Base-by-base conservation (phyloP, 129 eudicot species). In the Chrysanthemum lavandulifolium region DNA sequence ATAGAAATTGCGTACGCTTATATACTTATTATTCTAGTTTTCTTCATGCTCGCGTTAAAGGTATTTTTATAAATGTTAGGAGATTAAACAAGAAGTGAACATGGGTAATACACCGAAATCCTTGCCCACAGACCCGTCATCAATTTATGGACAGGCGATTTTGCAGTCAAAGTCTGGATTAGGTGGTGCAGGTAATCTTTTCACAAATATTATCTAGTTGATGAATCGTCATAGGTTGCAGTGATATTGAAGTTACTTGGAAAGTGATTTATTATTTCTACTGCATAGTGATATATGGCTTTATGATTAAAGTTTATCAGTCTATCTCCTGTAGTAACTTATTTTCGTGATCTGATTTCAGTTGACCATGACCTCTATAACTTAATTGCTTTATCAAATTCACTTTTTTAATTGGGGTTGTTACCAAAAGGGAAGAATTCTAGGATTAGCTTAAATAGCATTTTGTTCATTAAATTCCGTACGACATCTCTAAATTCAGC, bases 101-200 rank as follows among this genome's bases (percentile, higher is more conserved):
- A 67, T 94, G 86, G 93, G 91, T 54, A 83, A 67, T 31, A 73
- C 88, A 76, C 98, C 83, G 79, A 94, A 86, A 81, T 81, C 97
- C 73, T 68, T 90, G 86, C 81, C 97, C 40, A 75, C 91, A 80
- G 96, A 94, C 71, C 97, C 96, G 69, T 89, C 98, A 33, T 94
- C 98, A 73, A 82, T 94, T 59, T 94, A 94, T 78, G 96, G 98
- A 50, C 98, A 90, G 79, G 91, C 98, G 14, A 87, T 94, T 88
- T 82, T 94, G 73, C 98, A 94, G 79, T 88, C 98, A 59, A 94
- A 94, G 68, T 87, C 98, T 77, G 98, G 98, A 69, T 78, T 94
- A 68, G 91, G 97, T 51, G 81, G 81, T 82, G 82, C 91, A 79
- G 98, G 98, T 94, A 85, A 63, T 76, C 18, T 52, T 77, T 21